These are phyloP conservation scores for Cordyceps fumosorosea DNA, from an alignment of 2,329 filamentous ascomycete genomes.

Conservation along the genomic window DNA sequence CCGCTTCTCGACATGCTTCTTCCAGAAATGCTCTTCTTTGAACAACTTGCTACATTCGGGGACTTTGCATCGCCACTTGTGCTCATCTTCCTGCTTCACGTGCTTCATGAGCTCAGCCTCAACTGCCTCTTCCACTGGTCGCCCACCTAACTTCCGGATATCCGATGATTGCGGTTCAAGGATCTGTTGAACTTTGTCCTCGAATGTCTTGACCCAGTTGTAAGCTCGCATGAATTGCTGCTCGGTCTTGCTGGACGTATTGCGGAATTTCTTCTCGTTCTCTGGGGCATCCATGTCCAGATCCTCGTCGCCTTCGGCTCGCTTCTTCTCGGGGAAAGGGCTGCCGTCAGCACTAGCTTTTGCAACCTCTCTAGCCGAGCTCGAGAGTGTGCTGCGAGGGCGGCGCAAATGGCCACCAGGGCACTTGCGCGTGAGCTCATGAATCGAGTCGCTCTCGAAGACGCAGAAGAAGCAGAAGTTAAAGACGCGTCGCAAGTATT, in stretches of 20 bases:
- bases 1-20: slow-evolving; percentile 95
- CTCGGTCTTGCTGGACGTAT: slow-evolving; percentile 67
- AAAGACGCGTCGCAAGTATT: slow-evolving; percentile 93
- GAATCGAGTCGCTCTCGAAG: slow-evolving; percentile 94
- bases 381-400: slow-evolving; percentile 77
- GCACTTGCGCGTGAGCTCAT: slow-evolving; percentile 92
- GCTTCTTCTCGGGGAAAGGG: slow-evolving; percentile 78
- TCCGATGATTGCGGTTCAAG: slow-evolving; percentile 85
- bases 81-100: slow-evolving; percentile 95
- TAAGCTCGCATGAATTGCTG: slow-evolving; percentile 91
- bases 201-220: slow-evolving; percentile 98
- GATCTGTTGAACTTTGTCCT: slow-evolving; percentile 91
- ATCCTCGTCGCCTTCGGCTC: slow-evolving; percentile 59
- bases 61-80: slow-evolving; percentile 94
- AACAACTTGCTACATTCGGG: slow-evolving; percentile 95
- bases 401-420: slow-evolving; percentile 94
- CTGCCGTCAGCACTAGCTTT: slow-evolving; percentile 77
- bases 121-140: slow-evolving; percentile 75
- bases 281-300: slow-evolving; percentile 41
- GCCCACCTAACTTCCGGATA: slow-evolving; percentile 84
- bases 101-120: slow-evolving; percentile 80
- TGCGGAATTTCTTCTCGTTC: slow-evolving; percentile 67
- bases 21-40: slow-evolving; percentile 96
- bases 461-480: slow-evolving; percentile 99
- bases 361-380: slow-evolving; percentile 76